Base-by-base conservation (phyloP, 1,284 basidiomycete species). In the Volvariella surrecta region DNA sequence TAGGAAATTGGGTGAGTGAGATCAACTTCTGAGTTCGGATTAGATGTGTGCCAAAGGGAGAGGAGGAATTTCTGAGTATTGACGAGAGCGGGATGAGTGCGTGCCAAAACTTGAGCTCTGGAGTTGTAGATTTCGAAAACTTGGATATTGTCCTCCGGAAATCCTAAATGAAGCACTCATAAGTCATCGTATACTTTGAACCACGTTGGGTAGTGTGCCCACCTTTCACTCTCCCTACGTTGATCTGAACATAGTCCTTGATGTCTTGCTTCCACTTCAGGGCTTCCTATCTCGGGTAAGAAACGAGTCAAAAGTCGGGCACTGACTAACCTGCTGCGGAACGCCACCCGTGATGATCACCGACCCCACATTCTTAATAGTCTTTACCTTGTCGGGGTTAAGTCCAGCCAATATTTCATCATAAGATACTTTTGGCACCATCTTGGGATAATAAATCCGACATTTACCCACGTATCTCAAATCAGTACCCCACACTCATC, bases 61-160 rank as follows among this genome's bases (percentile, higher is more conserved):
- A 82, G 66, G 8, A 88, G 66, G 4, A 66, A 67, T 32, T 61
- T 62, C 46, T 80, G 76, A 1, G 77, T 72, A 4, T 59, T 53
- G 31, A 81, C 61, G 2, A 80, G 51, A 8, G 63, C 63, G 0
- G 69, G 68, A 50, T 82, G 77, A 0, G 74, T 73, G 21, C 79
- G 73, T 1, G 76, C 78, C 9, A 53, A 50, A 1, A 77, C 68
- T 58, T 86, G 82, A 4, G 74, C 54, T 46, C 66, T 71, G 3
- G 79, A 74, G 61, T 85, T 76, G 61, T 87, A 88, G 3, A 88
- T 54, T 53, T 88, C 83, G 53, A 73, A 88, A 15, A 77, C 81
- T 58, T 86, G 82, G 44, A 83, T 78, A 50, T 86, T 71, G 39
- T 77, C 70, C 1, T 66, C 59, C 0, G 85, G 86, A 52, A 77